A percentile compares a stretch with the other conserved stretches of the same genome.
Conservation (phyloP, 1,284 basidiomycete species). For the Ceratobasidium sp. region DNA sequence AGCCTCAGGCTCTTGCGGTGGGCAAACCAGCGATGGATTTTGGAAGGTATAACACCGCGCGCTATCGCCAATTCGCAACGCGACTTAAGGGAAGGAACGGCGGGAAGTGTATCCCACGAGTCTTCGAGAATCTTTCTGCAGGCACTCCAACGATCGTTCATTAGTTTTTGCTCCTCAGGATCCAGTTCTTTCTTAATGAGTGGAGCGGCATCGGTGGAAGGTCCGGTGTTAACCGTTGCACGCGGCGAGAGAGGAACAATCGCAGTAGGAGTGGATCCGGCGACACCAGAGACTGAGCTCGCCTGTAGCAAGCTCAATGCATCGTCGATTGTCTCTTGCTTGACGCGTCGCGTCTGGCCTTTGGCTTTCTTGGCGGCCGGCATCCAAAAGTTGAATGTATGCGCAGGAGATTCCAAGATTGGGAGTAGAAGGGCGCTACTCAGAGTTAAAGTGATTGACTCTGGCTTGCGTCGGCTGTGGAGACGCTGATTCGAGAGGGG, state of each 20-base stretch:
- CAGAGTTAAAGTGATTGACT: background rate
- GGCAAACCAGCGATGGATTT: slow-evolving; percentile 10
- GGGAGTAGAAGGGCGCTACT: background rate
- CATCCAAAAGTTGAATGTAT: background rate
- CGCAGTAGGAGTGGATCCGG: background rate
- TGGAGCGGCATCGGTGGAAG: background rate
- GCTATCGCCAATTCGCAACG: slow-evolving; percentile 15
- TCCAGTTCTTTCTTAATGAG: slow-evolving; percentile 10
- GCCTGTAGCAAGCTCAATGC: background rate
- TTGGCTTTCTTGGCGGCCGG: too few relatives aligned
- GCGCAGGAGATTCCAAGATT: background rate
- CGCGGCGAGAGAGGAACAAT: background rate
- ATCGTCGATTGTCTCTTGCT: slow-evolving; percentile 12
- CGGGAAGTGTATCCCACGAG: slow-evolving; percentile 7
- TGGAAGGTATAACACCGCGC: background rate
- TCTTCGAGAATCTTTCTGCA: background rate
- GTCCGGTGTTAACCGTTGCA: background rate
- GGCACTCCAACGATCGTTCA: background rate
- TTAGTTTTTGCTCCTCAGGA: background rate
- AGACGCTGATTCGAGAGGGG: background rate
- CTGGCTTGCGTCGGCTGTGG: too few relatives aligned
- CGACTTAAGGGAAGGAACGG: slow-evolving; percentile 18
- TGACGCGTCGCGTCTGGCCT: background rate
- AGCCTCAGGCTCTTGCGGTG: background rate
- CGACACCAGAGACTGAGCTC: background rate